Evolutionary conservation across 1,284 basidiomycete genomes (phyloP).

Genomic region (Ganoderma resinaceum): DNA sequence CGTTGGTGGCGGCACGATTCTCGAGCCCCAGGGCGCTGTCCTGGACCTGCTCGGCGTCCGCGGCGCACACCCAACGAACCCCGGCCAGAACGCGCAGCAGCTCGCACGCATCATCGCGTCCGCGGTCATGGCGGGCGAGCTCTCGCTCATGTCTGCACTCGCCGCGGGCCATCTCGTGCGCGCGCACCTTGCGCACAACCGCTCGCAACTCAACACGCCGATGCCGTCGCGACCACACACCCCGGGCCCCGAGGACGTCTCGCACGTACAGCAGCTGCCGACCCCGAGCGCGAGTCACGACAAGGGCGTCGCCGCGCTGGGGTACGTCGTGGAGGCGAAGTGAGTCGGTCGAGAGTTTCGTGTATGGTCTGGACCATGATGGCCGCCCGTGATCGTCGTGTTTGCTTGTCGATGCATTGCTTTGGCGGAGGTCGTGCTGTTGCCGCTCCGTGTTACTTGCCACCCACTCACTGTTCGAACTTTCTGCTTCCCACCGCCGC

Average conservation of each 20-base stretch:
- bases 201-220: slow-evolving; percentile 74
- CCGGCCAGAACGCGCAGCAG: slow-evolving; percentile 87
- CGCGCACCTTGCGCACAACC: slow-evolving; percentile 89
- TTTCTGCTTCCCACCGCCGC: background rate
- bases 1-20: slow-evolving; percentile 94
- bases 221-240: slow-evolving; percentile 69
- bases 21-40: slow-evolving; percentile 88
- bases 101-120: slow-evolving; percentile 89
- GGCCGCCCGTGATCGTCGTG: background rate
- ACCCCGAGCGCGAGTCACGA: slow-evolving; percentile 13
- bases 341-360: background rate
- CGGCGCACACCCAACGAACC: slow-evolving; percentile 84
- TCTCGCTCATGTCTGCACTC: slow-evolving; percentile 88
- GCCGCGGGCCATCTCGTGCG: slow-evolving; percentile 92
- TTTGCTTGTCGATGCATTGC: slow-evolving; percentile 7
- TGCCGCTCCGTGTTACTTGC: background rate
- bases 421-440: slow-evolving; percentile 1
- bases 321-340: slow-evolving; percentile 28
- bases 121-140: slow-evolving; percentile 94
- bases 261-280: slow-evolving; percentile 4
- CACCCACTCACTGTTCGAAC: background rate
- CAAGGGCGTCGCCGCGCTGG: slow-evolving; percentile 7
- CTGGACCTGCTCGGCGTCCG: slow-evolving; percentile 92
- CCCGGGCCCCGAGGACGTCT: slow-evolving; percentile 46
- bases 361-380: slow-evolving; percentile 5